Base-by-base conservation (phyloP, 169 alveolate genomes). In the Cryptosporidium sp. region DNA sequence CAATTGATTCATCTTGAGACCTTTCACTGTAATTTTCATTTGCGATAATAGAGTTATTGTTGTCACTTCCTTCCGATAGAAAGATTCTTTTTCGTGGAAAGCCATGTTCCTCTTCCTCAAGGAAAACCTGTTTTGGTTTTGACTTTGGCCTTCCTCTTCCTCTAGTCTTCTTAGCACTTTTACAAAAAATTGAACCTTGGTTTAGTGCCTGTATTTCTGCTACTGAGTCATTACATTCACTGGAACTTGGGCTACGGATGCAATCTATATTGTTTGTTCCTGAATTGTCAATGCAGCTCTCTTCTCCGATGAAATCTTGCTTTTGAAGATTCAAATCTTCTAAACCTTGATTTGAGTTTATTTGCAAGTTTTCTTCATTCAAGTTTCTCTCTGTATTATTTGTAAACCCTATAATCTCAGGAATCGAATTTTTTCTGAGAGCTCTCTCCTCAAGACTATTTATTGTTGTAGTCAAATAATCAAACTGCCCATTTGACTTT, bases 61-160 rank as follows among this genome's bases (percentile, higher is more conserved):
- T 51, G 3, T 71, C 69, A 12, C n/a, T 7, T 41, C 31, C 65
- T 14, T 45, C 48, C 2, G 43, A 31, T 14, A 65, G 51, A 37
- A 35, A 65, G 1, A 31, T 65, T 65, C 48, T 65, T 65, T 65
- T 65, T 33, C 48, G 26, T 31, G 71, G 50, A 31, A 8, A n/a
- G 12, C 14, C 33, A 37, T 18, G 31, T 18, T 29, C 71, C 50
- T 33, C 48, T 23, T 65, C 71, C 8, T 65, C 51, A 31, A 35
- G 14, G 50, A 31, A 31, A 16, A 35, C 21, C 33, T 9, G 50
- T 12, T 48, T 51, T 48, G 9, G 14, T 31, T 43, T 48, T 51
- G 69, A 43, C 43, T 65, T 65, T 23, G 65, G 85, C 16, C 85
- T 71, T 71, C 85, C 85, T 31, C 85, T 71, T 21, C 85, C 85